These are phyloP conservation scores for Glarea lozoyensis DNA, from an alignment of 495 filamentous ascomycete species.

Conservation along the genomic window DNA sequence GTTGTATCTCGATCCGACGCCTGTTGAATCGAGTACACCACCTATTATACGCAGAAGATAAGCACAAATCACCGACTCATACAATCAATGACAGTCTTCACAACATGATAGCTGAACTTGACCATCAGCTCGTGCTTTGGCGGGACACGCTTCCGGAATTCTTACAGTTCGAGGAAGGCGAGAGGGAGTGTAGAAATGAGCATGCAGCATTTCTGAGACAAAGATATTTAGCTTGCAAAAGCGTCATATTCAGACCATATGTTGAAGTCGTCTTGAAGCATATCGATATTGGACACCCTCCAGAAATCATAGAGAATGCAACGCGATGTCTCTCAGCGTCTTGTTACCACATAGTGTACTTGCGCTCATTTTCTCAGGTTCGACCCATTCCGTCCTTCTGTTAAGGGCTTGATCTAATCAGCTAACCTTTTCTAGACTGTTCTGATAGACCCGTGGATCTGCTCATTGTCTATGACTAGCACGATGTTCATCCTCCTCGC, in stretches of 20 bases:
- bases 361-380: constrained; percentile 29
- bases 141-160: constrained; percentile 29
- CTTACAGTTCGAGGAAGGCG: constrained; percentile 28
- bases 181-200: constrained; percentile 17
- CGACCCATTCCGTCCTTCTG: no score
- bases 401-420: no score
- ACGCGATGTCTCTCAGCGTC: constrained; percentile 32
- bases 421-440: no score
- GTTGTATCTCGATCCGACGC: constrained; percentile 30
- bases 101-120: constrained; percentile 31
- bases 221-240: constrained; percentile 36
- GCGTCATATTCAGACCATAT: constrained; percentile 39
- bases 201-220: constrained; percentile 34
- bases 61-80: constrained; percentile 19
- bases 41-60: constrained; percentile 21
- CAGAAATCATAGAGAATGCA: constrained; percentile 26
- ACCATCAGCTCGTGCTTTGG: constrained; percentile 36
- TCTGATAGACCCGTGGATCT: constrained; percentile 40
- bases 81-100: constrained; percentile 31
- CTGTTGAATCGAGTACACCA: constrained; percentile 29
- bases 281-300: constrained; percentile 3
- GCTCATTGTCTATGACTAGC: constrained; percentile 32
- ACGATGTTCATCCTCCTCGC: constrained; percentile 28
- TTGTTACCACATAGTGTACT: constrained; percentile 31
- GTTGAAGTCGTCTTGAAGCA: constrained; percentile 33